Percentiles rank a stretch among this genome's conserved stretches.
These are phyloP conservation scores for Pythium guiyangense DNA, from an alignment of 352 stramenopile species.

Conservation along the genomic window DNA sequence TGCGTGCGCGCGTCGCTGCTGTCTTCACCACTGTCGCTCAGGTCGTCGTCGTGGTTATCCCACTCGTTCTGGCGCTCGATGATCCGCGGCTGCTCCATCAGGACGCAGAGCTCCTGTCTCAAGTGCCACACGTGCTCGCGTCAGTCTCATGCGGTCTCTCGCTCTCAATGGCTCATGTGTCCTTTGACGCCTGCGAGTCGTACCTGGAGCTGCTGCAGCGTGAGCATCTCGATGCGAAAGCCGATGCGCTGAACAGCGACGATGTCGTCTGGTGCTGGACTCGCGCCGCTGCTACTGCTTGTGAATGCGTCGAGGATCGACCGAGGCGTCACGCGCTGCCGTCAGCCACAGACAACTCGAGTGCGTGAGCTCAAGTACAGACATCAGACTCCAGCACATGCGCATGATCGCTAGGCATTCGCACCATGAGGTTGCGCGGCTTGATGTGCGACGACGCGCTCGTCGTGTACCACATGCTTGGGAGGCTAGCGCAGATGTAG, in stretches of 20 bases:
- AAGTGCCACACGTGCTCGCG: not conserved
- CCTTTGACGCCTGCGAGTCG: not conserved
- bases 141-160: not conserved
- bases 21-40: not conserved
- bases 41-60: conserved; percentile 1
- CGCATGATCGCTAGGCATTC: not conserved
- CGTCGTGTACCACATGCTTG: conserved; percentile 59
- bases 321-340: conserved; percentile 34
- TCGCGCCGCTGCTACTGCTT: not conserved
- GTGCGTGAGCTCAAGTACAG: not conserved
- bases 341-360: not conserved
- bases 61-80: conserved; percentile 4
- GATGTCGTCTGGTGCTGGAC: conserved; percentile 2
- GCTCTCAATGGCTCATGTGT: too few relatives aligned
- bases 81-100: conserved; percentile 31
- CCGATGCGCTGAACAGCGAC: conserved; percentile 28
- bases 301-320: conserved; percentile 32
- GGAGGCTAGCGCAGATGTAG: conserved; percentile 23
- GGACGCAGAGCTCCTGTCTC: conserved; percentile 23
- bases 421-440: conserved; percentile 29
- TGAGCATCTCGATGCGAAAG: conserved; percentile 25
- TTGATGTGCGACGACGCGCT: conserved; percentile 40
- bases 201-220: conserved; percentile 31
- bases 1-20: not conserved
- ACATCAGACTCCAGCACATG: not conserved